Evolutionary conservation across 208 protist species (phyloP), one percentile per base, ranked within the genome.

Genomic region (Acanthamoeba lenticulata): DNA sequence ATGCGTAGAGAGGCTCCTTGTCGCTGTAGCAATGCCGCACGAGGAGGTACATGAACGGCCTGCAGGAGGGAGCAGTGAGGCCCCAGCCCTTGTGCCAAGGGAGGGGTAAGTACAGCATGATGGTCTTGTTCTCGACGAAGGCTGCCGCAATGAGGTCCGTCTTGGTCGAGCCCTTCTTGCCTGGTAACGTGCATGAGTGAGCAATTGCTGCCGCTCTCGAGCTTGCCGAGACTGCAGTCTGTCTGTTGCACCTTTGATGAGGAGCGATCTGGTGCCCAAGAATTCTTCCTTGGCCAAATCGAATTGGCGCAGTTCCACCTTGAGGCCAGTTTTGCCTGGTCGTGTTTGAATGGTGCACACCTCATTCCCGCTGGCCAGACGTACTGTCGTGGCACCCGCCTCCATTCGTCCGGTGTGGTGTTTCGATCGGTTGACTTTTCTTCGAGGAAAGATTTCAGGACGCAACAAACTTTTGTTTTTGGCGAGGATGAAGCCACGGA

Each of bases 1-100:
- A 60, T 3, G 77, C 77, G 45, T 38, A 86, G n/a, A 86, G 77
- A 32, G 77, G 77, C 21, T 86, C 77, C 77, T 86, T 86, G 77
- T 86, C 77, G 45, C 44, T 57, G 29, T 86, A 86, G 45, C 77
- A 86, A 42, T 86, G 77, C 9, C 77, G 77, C n/a, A 60, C 77
- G 17, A 86, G 77, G 7, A 86, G 44, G n/a, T 86, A 86, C n/a
- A 57, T 29, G 27, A 60, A 86, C 2, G 77, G 77, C 77, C 77
- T 86, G 77, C 49, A 9, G 49, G 19, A 57, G 19, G 13, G 19
- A 19, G 19, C 9, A 24, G 19, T 9, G 49, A 57, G 19, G 19
- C 9, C 13, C 9, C 9, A 24, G 19, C 9, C 9, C 9, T 1
- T 42, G 24, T 1, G n/a, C 24, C 32, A 69, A 57, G 44, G 17